phyloP scores from a whole-genome alignment of 2,329 filamentous ascomycete species.

The Daldinia sp. region DNA sequence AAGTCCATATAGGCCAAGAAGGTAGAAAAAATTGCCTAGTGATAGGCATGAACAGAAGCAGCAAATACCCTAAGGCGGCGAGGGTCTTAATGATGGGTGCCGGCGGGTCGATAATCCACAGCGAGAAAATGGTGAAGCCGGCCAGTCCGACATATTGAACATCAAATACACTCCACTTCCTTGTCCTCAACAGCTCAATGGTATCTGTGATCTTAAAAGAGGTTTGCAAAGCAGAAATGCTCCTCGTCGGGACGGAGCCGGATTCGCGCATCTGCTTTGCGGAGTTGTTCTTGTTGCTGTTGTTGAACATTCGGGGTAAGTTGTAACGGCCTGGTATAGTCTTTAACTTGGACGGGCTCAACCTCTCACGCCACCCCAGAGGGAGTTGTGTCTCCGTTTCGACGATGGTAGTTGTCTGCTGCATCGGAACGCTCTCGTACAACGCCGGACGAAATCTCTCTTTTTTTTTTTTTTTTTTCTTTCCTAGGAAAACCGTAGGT shows the following conservation, averaged over 20 bases:
- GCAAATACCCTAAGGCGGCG: slow-evolving; percentile 73
- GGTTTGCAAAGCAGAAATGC: slow-evolving; percentile 77
- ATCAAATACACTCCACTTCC: slow-evolving; percentile 86
- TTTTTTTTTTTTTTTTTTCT: slow-evolving; percentile 12
- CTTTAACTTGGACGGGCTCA: slow-evolving; percentile 39
- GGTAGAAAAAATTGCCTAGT: slow-evolving; percentile 93
- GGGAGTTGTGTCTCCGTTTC: slow-evolving; percentile 41
- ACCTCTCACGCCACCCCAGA: slow-evolving; percentile 40
- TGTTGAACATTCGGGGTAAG: slow-evolving; percentile 35
- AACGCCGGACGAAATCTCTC: slow-evolving; percentile 12
- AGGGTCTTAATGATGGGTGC: slow-evolving; percentile 83
- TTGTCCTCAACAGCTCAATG: slow-evolving; percentile 77
- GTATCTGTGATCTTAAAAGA: slow-evolving; percentile 86
- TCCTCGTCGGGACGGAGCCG: slow-evolving; percentile 22
- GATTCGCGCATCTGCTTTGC: slow-evolving; percentile 19
- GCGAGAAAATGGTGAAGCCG: slow-evolving; percentile 81
- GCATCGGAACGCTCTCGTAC: slow-evolving; percentile 35
- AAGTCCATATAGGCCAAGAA: slow-evolving; percentile 85
- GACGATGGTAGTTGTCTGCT: slow-evolving; percentile 39
- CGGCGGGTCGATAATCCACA: slow-evolving; percentile 80
- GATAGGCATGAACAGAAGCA: slow-evolving; percentile 81
- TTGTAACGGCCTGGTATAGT: slow-evolving; percentile 40
- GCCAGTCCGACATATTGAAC: slow-evolving; percentile 84
- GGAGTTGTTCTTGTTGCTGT: slow-evolving; percentile 21
- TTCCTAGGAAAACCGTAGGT: slow-evolving; percentile 1